These are phyloP conservation scores for Chaetoceros muelleri DNA, from an alignment of 108 stramenopile genomes.

Conservation along the genomic window DNA sequence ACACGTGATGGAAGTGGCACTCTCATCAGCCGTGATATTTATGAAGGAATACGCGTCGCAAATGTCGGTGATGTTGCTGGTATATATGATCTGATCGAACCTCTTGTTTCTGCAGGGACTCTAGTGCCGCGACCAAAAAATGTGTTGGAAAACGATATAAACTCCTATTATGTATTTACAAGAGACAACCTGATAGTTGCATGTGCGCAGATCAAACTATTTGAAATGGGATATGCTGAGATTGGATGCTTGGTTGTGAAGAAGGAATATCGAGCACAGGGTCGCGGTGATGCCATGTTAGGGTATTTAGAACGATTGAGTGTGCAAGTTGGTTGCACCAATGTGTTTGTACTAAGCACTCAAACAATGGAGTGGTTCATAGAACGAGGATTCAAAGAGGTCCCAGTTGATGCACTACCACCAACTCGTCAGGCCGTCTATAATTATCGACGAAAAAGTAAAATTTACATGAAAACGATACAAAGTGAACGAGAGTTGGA, in stretches of 20 bases:
- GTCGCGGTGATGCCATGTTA: slow-evolving; percentile 92
- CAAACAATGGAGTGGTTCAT: slow-evolving; percentile 97
- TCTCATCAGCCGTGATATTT: slow-evolving; percentile 86
- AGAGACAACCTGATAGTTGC: slow-evolving; percentile 82
- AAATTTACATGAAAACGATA: slow-evolving; percentile 87
- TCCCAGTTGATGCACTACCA: slow-evolving; percentile 54
- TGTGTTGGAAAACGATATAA: slow-evolving; percentile 68
- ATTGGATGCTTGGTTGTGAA: slow-evolving; percentile 91
- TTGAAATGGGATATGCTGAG: slow-evolving; percentile 81
- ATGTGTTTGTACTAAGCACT: slow-evolving; percentile 87
- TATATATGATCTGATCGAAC: slow-evolving; percentile 80
- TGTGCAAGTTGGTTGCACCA: slow-evolving; percentile 45
- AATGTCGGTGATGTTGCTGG: slow-evolving; percentile 73
- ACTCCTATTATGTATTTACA: slow-evolving; percentile 85
- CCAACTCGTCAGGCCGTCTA: slow-evolving; percentile 69
- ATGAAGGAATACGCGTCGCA: slow-evolving; percentile 89
- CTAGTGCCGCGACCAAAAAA: slow-evolving; percentile 72
- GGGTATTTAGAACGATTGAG: slow-evolving; percentile 90
- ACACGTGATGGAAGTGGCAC: slow-evolving; percentile 91
- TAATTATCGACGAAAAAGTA: slow-evolving; percentile 56
- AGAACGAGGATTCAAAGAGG: slow-evolving; percentile 83
- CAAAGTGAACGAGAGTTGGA: slow-evolving; percentile 67
- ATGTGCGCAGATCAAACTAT: slow-evolving; percentile 74
- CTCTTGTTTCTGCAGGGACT: slow-evolving; percentile 75
- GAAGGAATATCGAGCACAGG: slow-evolving; percentile 70